A percentile compares a stretch with the other conserved stretches of the same genome.
Conservation (phyloP, 1,284 basidiomycete species). For the Melanopsichium pennsylvanicum region DNA sequence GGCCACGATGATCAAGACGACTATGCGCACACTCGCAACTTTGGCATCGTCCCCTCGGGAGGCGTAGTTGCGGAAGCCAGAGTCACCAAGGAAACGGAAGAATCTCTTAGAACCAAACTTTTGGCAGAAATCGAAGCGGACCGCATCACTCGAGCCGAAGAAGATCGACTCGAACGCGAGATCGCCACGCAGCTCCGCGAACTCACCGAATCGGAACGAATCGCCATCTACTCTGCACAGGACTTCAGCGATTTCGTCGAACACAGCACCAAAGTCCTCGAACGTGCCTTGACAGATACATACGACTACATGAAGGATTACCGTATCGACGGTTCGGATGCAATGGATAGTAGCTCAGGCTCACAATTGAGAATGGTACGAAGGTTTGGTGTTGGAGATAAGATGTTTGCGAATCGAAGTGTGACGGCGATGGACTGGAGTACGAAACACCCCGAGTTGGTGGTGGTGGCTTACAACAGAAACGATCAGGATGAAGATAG, state of each 20-base stretch:
- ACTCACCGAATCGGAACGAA: conserved; percentile 81
- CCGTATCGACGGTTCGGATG: conserved; percentile 76
- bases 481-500: conserved; percentile 76
- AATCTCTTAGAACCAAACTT: conserved; percentile 32
- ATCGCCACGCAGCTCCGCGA: conserved; percentile 85
- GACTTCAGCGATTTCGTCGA: conserved; percentile 94
- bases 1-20: conserved; percentile 69
- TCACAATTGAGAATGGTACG: conserved; percentile 39
- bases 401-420: conserved; percentile 75
- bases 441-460: conserved; percentile 95
- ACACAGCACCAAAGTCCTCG: conserved; percentile 91
- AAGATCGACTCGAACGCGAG: conserved; percentile 72
- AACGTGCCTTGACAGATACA: conserved; percentile 91
- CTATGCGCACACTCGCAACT: conserved; percentile 54
- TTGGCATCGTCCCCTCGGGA: conserved; percentile 74
- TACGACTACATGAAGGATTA: conserved; percentile 98
- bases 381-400: conserved; percentile 52
- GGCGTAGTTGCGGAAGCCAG: conserved; percentile 25
- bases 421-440: conserved; percentile 98
- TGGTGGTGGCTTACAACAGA: conserved; percentile 94
- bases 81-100: conserved; percentile 19
- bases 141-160: conserved; percentile 67
- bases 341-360: conserved; percentile 6
- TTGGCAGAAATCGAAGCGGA: conserved; percentile 59
- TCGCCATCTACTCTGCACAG: conserved; percentile 80